phyloP scores from a whole-genome alignment of 441 rosid species.

The Adansonia madagascariensis region DNA sequence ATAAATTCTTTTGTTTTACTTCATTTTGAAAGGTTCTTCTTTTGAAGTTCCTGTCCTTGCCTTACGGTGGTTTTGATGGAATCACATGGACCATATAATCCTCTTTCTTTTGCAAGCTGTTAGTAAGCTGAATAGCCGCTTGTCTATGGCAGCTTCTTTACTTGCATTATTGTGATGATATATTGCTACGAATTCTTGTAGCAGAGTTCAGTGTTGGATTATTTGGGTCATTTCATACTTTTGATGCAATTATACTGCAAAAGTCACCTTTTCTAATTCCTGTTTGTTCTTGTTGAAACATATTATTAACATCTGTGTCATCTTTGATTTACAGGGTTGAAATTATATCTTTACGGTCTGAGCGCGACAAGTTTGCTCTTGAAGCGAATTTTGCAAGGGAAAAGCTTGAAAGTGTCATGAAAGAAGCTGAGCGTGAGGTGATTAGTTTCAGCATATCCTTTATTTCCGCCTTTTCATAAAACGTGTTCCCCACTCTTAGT shows the following conservation, averaged over 20 bases:
- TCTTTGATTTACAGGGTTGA: slow-evolving; percentile 62
- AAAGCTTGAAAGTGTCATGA: slow-evolving; percentile 70
- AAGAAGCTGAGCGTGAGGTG: slow-evolving; percentile 87
- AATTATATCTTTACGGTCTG: slow-evolving; percentile 62
- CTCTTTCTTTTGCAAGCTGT: not conserved
- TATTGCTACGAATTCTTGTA: not conserved
- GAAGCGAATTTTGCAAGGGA: slow-evolving; percentile 80
- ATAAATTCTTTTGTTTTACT: not conserved
- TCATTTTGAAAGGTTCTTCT: not conserved
- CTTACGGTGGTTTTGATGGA: not conserved
- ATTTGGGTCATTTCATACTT: not conserved
- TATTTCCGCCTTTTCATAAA: not conserved
- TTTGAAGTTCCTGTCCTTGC: not conserved
- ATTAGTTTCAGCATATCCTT: slow-evolving; percentile 8
- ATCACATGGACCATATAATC: not conserved
- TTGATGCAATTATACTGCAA: not conserved
- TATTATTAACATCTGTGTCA: not conserved
- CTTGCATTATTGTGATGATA: not conserved
- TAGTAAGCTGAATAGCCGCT: not conserved
- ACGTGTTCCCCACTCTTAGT: not conserved
- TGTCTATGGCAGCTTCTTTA: not conserved
- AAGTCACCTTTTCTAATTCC: not conserved
- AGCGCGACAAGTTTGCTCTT: slow-evolving; percentile 77
- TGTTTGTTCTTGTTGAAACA: slow-evolving; percentile 6
- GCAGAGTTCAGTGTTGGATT: not conserved